Evolutionary conservation across 352 stramenopile genomes (phyloP).

Genomic region (Phytophthora pluvialis): DNA sequence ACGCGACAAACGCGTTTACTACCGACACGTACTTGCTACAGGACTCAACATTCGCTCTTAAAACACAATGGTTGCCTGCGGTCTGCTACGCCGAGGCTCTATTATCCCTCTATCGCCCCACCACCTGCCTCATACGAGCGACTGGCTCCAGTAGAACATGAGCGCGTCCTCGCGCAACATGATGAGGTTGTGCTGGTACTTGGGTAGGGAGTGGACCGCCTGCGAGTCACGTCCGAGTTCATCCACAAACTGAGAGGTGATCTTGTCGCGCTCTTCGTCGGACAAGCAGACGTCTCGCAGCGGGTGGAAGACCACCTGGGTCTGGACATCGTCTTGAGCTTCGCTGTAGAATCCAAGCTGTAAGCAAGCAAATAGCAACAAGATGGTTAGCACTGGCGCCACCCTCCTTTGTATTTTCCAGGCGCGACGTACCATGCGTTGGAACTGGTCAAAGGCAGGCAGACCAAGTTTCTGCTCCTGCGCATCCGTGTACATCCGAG

Average conservation of each 20-base stretch:
- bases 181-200: constrained; percentile 87
- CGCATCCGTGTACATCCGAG: constrained; percentile 76
- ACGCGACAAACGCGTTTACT: constrained; percentile 26
- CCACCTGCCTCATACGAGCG: constrained; percentile 48
- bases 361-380: constrained; percentile 8
- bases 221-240: constrained; percentile 67
- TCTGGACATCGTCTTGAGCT: constrained; percentile 70
- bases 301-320: constrained; percentile 80
- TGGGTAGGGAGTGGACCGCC: constrained; percentile 79
- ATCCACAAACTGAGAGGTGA: constrained; percentile 68
- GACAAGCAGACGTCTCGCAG: constrained; percentile 62
- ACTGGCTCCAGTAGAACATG: constrained; percentile 91
- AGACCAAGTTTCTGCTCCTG: constrained; percentile 76
- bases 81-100: constrained; percentile 24
- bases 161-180: constrained; percentile 85
- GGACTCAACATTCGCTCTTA: constrained; percentile 22
- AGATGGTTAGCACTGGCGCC: constrained; percentile 17
- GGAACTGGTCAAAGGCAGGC: constrained; percentile 84
- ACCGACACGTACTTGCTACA: constrained; percentile 22
- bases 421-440: constrained; percentile 71
- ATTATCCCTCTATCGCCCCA: constrained; percentile 17
- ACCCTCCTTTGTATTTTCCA: neutral
- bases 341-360: constrained; percentile 87
- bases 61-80: constrained; percentile 27
- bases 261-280: constrained; percentile 68